Conservation (phyloP, 129 eudicot genomes). For the Glebionis coronaria region DNA sequence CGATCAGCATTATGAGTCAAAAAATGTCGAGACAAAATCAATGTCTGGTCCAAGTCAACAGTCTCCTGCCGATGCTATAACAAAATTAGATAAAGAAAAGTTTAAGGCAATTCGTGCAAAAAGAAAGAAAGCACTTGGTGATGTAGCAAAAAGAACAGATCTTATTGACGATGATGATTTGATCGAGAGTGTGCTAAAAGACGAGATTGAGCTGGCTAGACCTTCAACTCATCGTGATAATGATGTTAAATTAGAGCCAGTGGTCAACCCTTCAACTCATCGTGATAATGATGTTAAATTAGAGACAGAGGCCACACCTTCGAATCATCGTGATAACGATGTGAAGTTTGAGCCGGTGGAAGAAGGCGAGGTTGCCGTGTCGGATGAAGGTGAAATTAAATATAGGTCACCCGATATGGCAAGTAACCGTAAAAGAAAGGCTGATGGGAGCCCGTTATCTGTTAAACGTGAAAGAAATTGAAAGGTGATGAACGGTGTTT, state of each 20-base stretch:
- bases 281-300: constrained; percentile 26
- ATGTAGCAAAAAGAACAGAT: constrained; percentile 31
- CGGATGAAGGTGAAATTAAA: constrained; percentile 23
- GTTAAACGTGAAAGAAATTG: constrained; percentile 31
- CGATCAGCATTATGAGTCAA: constrained; percentile 17
- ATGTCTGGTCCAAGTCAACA: constrained; percentile 17
- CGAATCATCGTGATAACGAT: constrained; percentile 19
- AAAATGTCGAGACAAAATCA: constrained; percentile 17
- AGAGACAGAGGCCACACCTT: constrained; percentile 27
- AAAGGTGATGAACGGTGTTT: constrained; percentile 19
- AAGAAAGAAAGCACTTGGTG: constrained; percentile 41
- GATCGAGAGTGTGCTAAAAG: constrained; percentile 44
- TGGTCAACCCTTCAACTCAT: constrained; percentile 16
- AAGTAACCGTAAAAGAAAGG: constrained; percentile 57
- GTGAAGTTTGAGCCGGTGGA: constrained; percentile 34
- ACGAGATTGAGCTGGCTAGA: constrained; percentile 47
- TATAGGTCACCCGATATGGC: constrained; percentile 39
- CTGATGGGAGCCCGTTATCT: constrained; percentile 32
- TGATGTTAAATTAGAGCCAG: constrained; percentile 28
- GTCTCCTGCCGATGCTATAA: constrained; percentile 39
- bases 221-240: constrained; percentile 11
- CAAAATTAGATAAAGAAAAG: constrained; percentile 45
- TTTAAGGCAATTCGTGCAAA: constrained; percentile 42
- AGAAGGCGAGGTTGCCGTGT: constrained; percentile 42
- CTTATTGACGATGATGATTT: constrained; percentile 50